Conservation (phyloP, 2,329 filamentous ascomycete genomes). For the Aspergillus arachidicola region DNA sequence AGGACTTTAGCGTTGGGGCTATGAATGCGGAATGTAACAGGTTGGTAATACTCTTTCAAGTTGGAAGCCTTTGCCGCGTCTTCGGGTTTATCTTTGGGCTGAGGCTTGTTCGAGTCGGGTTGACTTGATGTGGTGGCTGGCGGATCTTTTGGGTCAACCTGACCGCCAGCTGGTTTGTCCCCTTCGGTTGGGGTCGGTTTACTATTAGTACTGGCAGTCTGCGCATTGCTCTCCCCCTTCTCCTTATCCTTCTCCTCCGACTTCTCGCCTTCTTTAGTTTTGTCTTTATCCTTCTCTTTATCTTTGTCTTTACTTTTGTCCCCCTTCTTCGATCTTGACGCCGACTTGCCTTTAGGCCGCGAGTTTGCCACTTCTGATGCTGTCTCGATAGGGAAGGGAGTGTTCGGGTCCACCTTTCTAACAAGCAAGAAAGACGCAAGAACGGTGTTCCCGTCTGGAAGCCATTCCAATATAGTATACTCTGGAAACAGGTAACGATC, state of each 20-base stretch:
- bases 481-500: slow-evolving; percentile 54
- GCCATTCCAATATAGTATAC: slow-evolving; percentile 51
- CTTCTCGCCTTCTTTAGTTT: slow-evolving; percentile 9
- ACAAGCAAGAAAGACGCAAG: slow-evolving; percentile 52
- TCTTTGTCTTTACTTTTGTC: slow-evolving; percentile 30
- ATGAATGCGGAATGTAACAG: slow-evolving; percentile 60
- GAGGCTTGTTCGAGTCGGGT: slow-evolving; percentile 8
- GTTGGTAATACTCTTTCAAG: slow-evolving; percentile 53
- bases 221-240: slow-evolving; percentile 10
- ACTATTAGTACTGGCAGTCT: slow-evolving; percentile 12
- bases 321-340: slow-evolving; percentile 42
- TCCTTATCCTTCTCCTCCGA: slow-evolving; percentile 7
- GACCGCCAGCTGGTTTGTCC: slow-evolving; percentile 14
- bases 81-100: slow-evolving; percentile 10
- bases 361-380: slow-evolving; percentile 31
- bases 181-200: slow-evolving; percentile 15
- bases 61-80: slow-evolving; percentile 22
- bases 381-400: slow-evolving; percentile 41
- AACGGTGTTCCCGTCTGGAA: slow-evolving; percentile 48
- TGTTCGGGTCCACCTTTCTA: slow-evolving; percentile 44
- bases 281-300: slow-evolving; percentile 13
- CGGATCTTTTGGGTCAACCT: slow-evolving; percentile 7
- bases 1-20: slow-evolving; percentile 55
- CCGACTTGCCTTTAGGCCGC: slow-evolving; percentile 32
- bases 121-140: slow-evolving; percentile 10